phyloP scores from a whole-genome alignment of 805 yeast genomes.

The Lipomyces oligophaga region DNA sequence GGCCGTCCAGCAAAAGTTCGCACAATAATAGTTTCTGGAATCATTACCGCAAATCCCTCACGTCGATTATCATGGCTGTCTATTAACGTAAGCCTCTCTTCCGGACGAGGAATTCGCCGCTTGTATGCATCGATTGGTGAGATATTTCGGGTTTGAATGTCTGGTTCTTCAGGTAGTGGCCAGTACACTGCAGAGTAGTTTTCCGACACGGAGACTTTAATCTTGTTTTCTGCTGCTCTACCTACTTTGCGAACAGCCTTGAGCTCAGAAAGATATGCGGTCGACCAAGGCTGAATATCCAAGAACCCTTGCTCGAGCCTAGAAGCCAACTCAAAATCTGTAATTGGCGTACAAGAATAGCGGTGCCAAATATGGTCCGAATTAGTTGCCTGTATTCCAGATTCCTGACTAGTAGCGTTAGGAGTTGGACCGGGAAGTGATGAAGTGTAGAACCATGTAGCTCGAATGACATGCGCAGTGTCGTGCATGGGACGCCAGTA shows the following conservation, averaged over 20 bases:
- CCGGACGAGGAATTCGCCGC: constrained; percentile 13
- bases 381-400: background rate
- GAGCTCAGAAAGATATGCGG: constrained; percentile 27
- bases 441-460: constrained; percentile 40
- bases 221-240: constrained; percentile 26
- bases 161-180: constrained; percentile 20
- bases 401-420: constrained; percentile 1
- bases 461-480: constrained; percentile 36
- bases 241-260: constrained; percentile 27
- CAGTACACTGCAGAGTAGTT: constrained; percentile 23
- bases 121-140: constrained; percentile 9
- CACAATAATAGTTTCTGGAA: constrained; percentile 20
- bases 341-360: constrained; percentile 35
- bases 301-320: constrained; percentile 26
- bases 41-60: constrained; percentile 16
- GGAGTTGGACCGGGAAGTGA: constrained; percentile 1
- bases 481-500: constrained; percentile 40
- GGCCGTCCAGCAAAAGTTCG: constrained; percentile 21
- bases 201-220: constrained; percentile 20
- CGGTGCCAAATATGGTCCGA: constrained; percentile 20
- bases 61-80: constrained; percentile 18
- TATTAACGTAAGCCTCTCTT: constrained; percentile 1
- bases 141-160: background rate
- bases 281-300: constrained; percentile 30
- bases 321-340: constrained; percentile 26